Base-by-base conservation (phyloP, 2,329 filamentous ascomycete species). In the Epichloe bromicola region DNA sequence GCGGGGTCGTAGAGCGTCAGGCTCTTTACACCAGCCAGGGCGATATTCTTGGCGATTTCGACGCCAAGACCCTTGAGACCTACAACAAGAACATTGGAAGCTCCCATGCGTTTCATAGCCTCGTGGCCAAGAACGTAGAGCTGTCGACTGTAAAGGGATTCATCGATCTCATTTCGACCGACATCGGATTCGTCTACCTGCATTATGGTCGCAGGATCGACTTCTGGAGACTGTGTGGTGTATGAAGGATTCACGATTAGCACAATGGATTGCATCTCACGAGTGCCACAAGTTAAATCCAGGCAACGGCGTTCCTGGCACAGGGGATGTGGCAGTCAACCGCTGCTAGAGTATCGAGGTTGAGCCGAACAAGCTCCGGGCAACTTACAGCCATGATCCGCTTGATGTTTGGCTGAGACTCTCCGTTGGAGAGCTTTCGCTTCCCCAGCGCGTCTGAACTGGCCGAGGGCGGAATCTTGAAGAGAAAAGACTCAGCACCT, bases 31-130 rank as follows among this genome's bases (percentile, higher is more conserved):
- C 93, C 93, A 60, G 93, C 93, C 60, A 98, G 83, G 54, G 93
- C 93, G 63, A 98, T 88, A 64, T 98, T 98, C 79, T 98, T 98
- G 63, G 93, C 91, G 61, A 98, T 93, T 71, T 98, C 93, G 51
- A 96, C 91, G 73, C 93, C 93, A 40, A 98, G 79, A 48, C 93
- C 93, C 68, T 93, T 91, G 59, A 97, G 74, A 57, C 93, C 93
- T 55, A 91, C 86, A 51, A 98, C 78, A 49, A 98, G 85, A 54
- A 98, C 80, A 65, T 97, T 94, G 51, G 93, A 97, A 55, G 89
- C 87, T 63, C 90, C 82, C 93, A 98, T 98, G 63, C 93, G 89
- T 78, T 95, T 97, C 93, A 98, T 98, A 58, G 93, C 93, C 69
- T 84, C 81, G 61, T 85, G 81, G 56, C 81, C 81, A 48, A 84